These are phyloP conservation scores for Trichosporon inkin DNA, from an alignment of 1,284 basidiomycete genomes.

Conservation along the genomic window DNA sequence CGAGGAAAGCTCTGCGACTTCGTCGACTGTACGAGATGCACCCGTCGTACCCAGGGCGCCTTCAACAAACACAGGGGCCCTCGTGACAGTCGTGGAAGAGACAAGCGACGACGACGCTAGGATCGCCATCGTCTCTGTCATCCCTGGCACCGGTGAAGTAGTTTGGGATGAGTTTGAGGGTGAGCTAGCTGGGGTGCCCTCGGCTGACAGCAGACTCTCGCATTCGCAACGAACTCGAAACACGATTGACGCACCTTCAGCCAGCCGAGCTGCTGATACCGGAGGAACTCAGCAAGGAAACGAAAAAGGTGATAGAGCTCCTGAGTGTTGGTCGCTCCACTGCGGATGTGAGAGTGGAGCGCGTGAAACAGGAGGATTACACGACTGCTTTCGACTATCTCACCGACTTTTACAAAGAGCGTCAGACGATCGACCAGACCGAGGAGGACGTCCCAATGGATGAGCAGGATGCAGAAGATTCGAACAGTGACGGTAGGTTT, in stretches of 20 bases:
- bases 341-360: conserved; percentile 58
- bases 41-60: conserved; percentile 35
- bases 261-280: conserved; percentile 79
- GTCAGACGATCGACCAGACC: conserved; percentile 28
- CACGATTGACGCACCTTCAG: conserved; percentile 71
- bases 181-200: conserved; percentile 34
- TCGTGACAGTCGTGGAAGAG: conserved; percentile 62
- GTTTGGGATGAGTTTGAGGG: conserved; percentile 88
- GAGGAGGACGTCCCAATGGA: conserved; percentile 18
- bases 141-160: conserved; percentile 83
- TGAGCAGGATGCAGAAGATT: background rate
- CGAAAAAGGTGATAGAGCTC: conserved; percentile 70
- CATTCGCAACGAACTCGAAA: conserved; percentile 82
- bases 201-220: conserved; percentile 59
- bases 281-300: conserved; percentile 62
- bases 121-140: conserved; percentile 73
- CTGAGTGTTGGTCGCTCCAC: conserved; percentile 55
- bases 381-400: conserved; percentile 69
- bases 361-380: conserved; percentile 59
- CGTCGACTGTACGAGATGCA: conserved; percentile 37
- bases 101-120: conserved; percentile 59
- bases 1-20: conserved; percentile 42
- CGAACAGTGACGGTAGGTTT: background rate
- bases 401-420: conserved; percentile 62
- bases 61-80: conserved; percentile 44